Base-by-base conservation (phyloP, 2,329 filamentous ascomycete species). In the Fusarium duplospermum region DNA sequence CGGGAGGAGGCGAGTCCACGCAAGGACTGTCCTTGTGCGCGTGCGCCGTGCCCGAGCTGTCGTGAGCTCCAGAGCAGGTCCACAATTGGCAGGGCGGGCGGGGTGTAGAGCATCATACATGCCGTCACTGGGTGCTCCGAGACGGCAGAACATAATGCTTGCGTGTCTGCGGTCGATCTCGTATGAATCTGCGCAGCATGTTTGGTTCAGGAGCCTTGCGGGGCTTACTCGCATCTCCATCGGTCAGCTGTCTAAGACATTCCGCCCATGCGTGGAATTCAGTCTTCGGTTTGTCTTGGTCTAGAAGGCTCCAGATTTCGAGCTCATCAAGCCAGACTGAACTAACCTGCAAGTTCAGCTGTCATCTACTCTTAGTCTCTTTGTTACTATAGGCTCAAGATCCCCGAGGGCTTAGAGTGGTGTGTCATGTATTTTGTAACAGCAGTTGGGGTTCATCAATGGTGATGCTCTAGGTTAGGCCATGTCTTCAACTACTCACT, bases 11-110 rank as follows among this genome's bases (percentile, higher is more conserved):
- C 56, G 20, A 50, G 45, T 24, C 36, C 33, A 63, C 54, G 64
- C 70, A 71, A 64, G 67, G 67, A 61, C 64, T 67, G 20, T 63
- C 70, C 70, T 29, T 71, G 64, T 42, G 62, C 56, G 40, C 36
- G 57, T 60, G 50, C 20, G 54, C 50, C 11, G 29, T 22, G 29
- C 20, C 31, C 57, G 33, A 36, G 47, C 58, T 45, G 27, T 54
- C 22, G 31, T 56, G 52, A 33, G 27, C 29, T 56, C 54, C n/a
- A 57, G 42, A 16, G 33, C 9, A 52, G 50, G 24, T 31, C 52
- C 36, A 57, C 52, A 57, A n/a, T 57, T 57, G 52, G 52, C 31
- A 57, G 52, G n/a, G 52, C 14, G 52, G 20, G 52, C 52, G 29
- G 52, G 29, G 52, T 33, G 52, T 20, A n/a, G 14, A 20, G 13